phyloP scores from a whole-genome alignment of 805 yeast species.

The Yarrowia divulgata region DNA sequence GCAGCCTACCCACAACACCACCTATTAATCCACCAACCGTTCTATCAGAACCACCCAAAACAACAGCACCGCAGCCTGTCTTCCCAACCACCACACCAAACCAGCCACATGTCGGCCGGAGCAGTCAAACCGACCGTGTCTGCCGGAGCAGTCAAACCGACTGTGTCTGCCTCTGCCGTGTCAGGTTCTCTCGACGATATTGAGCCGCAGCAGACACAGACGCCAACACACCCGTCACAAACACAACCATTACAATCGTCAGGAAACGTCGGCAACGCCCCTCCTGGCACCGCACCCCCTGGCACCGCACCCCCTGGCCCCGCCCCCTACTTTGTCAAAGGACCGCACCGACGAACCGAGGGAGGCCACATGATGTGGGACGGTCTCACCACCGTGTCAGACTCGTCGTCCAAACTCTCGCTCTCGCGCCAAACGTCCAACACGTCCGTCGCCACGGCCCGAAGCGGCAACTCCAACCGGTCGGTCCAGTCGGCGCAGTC shows the following conservation, averaged over 20 bases:
- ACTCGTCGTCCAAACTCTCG: conserved; percentile 25
- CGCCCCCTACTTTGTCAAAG: conserved; percentile 20
- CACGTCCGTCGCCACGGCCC: conserved; percentile 23
- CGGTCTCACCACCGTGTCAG: conserved; percentile 24
- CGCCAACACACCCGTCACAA: too few species aligned
- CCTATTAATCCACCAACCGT: too few species aligned
- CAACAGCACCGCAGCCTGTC: not conserved
- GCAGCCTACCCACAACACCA: too few species aligned
- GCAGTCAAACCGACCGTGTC: too few species aligned
- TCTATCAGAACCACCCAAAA: too few species aligned
- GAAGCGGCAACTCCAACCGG: not conserved
- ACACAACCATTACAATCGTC: too few species aligned
- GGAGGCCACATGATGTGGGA: conserved; percentile 40
- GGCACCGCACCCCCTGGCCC: too few species aligned
- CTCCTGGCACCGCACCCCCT: too few species aligned
- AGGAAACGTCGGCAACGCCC: too few species aligned
- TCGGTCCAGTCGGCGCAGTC: conserved; percentile 3
- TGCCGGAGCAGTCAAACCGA: too few species aligned
- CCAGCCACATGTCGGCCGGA: not conserved
- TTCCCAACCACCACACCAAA: not conserved
- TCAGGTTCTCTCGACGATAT: not conserved
- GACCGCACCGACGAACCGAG: conserved; percentile 25
- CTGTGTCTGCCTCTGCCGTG: not conserved
- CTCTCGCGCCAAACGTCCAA: conserved; percentile 18
- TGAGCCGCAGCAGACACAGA: too few species aligned